Evolutionary conservation across 345 rosid species (phyloP), one percentile per base, ranked within the genome.

Genomic region (Aethionema arabicum): DNA sequence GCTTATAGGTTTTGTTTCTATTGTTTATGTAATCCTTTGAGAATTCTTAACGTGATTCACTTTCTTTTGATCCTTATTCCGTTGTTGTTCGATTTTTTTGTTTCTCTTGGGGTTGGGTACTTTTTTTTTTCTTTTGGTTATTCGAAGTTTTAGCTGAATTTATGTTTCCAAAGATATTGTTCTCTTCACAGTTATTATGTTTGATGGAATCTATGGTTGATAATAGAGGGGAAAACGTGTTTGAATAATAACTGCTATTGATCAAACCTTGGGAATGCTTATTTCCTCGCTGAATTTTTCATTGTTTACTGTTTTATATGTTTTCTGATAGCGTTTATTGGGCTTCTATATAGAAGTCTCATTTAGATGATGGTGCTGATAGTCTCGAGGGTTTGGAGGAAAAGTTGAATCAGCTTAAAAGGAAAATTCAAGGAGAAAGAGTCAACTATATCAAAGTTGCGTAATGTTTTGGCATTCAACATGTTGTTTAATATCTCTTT

Each of bases 351-450:
- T 76, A 79, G 86, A 85, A 83, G 66, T 79, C 72, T 48, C 58
- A 64, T 58, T 91, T 80, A 59, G 96, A 85, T 48, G 73, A 66
- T 63, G 74, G 72, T 7, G 63, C 12, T 60, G 83, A 62, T 32
- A 76, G 72, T 37, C 47, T 74, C 41, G 88, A 77, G 60, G 85
- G 82, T 74, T 82, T 92, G 71, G 61, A 76, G n/a, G 48, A 68
- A 46, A 87, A 77, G 74, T 65, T 92, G 72, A 78, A 63, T 80
- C 87, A 81, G 77, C 96, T 92, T 58, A 80, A 73, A 67, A 80
- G 37, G 85, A 77, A 87, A 77, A 85, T 89, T 77, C 96, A 92
- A 66, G 81, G 77, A 13, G 90, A 90, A 52, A 80, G 99, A 72
- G 70, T 45, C 71, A 66, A 31, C 70, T 82, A 78, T 3, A 21